Base-by-base conservation (phyloP, 208 protist genomes). In the Acanthamoeba lenticulata region DNA sequence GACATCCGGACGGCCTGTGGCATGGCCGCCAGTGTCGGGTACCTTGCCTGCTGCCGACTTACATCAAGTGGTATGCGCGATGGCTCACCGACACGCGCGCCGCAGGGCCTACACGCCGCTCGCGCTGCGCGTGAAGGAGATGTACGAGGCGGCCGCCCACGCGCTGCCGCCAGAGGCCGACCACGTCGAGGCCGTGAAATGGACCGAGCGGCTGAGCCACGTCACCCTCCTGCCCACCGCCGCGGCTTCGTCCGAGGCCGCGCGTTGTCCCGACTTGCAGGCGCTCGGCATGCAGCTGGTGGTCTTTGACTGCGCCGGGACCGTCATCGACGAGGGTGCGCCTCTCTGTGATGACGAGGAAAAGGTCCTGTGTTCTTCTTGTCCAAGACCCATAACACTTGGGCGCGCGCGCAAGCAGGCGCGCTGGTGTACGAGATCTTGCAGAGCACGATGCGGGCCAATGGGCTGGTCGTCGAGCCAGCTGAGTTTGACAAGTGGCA, bases 261-360 rank as follows among this genome's bases (percentile, higher is more conserved):
- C 88, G n/a, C 62, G 24, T 17, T 93, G 88, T 34, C 88, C 88
- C 11, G 60, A 69, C 88, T 29, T 93, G 24, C 44, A 27, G 11
- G 44, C 36, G 65, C 52, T 93, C 29, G 94, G 94, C 36, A 95
- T 96, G 6, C 24, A 96, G n/a, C 42, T 96, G 42, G 83, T 94
- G n/a, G 94, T 96, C 17, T 96, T 96, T 38, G 94, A 95, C 90
- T 94, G 89, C 34, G 94, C 94, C 11, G 94, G 94, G 11, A 96
- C 94, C 13, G 88, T 91, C 36, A 72, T 96, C 40, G 94, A 95
- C 42, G 94, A 96, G 74, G 83, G 83, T 90, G 27, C 3, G 17
- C 29, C 0, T 57, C 7, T 40, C 72, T 83, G 5, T 42, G 36
- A 79, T n/a, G 67, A 79, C 15, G n/a, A n/a, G n/a, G n/a, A n/a